A percentile compares a stretch with the other conserved stretches of the same genome.
These are phyloP conservation scores for Eucalyptus camaldulensis DNA, from an alignment of 345 rosid species.

Conservation along the genomic window DNA sequence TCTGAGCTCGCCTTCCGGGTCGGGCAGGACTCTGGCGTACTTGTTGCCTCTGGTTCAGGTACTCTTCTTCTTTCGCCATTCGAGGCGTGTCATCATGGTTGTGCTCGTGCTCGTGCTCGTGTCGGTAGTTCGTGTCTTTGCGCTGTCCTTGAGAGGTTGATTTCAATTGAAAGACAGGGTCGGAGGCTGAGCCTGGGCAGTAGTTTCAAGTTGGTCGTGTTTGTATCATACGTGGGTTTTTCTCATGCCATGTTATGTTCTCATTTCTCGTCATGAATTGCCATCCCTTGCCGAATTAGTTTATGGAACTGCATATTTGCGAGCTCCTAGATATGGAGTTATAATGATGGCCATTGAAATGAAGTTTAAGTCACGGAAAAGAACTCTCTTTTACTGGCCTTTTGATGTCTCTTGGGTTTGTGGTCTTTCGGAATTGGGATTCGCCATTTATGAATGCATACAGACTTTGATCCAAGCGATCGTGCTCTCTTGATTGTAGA, in stretches of 20 bases:
- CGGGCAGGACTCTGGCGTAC: slow-evolving; percentile 82
- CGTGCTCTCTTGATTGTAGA: background rate
- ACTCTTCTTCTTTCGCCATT: background rate
- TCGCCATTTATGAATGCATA: background rate
- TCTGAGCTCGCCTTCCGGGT: slow-evolving; percentile 80
- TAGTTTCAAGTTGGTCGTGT: background rate
- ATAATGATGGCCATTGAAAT: background rate
- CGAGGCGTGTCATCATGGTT: background rate
- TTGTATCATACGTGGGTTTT: background rate
- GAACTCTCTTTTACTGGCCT: background rate
- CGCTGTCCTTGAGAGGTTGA: background rate
- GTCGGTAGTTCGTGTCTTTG: background rate
- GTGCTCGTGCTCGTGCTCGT: background rate
- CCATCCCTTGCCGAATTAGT: background rate
- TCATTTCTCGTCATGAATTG: background rate
- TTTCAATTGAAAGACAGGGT: background rate
- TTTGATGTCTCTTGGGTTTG: background rate
- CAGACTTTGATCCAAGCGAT: background rate
- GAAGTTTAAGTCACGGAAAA: background rate
- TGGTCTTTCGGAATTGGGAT: background rate
- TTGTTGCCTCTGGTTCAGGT: slow-evolving; percentile 88
- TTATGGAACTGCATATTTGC: background rate
- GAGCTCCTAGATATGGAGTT: background rate
- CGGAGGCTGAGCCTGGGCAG: background rate
- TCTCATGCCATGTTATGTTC: background rate